phyloP scores from a whole-genome alignment of 345 rosid species.

The Aurinia saxatilis region DNA sequence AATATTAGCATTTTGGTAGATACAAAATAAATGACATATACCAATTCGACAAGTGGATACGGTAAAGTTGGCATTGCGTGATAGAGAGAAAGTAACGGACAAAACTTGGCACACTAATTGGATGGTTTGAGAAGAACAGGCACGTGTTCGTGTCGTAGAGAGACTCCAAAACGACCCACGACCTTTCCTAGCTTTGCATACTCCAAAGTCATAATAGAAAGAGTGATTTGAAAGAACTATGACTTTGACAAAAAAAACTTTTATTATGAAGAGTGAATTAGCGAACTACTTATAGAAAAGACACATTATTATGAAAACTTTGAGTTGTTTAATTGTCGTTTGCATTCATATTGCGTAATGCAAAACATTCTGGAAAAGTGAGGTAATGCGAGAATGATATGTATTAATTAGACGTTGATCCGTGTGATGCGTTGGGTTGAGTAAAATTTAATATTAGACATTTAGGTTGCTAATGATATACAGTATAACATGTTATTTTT shows the following conservation, averaged over 20 bases:
- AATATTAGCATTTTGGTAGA: not conserved
- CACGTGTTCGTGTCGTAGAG: conserved; percentile 19
- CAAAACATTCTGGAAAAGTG: not conserved
- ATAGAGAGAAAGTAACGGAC: conserved; percentile 13
- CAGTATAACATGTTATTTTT: not conserved
- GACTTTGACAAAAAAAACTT: not conserved
- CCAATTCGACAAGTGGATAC: not conserved
- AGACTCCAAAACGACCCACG: not conserved
- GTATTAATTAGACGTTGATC: not conserved
- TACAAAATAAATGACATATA: conserved; percentile 4
- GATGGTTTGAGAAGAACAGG: conserved; percentile 12
- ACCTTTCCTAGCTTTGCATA: not conserved
- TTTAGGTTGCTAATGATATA: not conserved
- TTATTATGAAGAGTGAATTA: too few species aligned
- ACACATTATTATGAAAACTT: not conserved
- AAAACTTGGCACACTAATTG: conserved; percentile 12
- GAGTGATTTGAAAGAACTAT: not conserved
- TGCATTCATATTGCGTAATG: not conserved
- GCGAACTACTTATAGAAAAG: not conserved
- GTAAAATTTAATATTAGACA: too few species aligned
- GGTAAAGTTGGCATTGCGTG: conserved; percentile 8
- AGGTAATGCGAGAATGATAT: not conserved
- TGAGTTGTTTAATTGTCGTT: not conserved
- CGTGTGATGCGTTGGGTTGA: too few species aligned
- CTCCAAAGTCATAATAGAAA: not conserved